Conservation (phyloP, 2,329 filamentous ascomycete species). For the Fusarium ramigenum region DNA sequence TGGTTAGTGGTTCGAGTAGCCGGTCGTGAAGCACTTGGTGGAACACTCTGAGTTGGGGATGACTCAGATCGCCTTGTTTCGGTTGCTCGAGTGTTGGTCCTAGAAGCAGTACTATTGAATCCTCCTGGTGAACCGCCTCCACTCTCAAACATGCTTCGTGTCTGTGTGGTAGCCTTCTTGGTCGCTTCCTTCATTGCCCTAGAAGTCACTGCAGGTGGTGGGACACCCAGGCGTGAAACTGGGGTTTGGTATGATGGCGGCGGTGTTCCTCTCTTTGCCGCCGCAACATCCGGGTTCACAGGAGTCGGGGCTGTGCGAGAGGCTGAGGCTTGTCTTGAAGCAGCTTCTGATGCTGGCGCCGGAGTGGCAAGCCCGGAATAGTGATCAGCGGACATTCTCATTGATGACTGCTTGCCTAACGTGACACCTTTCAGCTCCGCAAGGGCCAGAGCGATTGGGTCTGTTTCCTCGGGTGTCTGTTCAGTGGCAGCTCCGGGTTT, state of each 20-base stretch:
- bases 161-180: slow-evolving; percentile 86
- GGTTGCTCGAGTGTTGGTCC: slow-evolving; percentile 30
- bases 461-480: slow-evolving; percentile 68
- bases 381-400: slow-evolving; percentile 91
- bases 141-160: slow-evolving; percentile 77
- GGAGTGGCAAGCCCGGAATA: slow-evolving; percentile 95
- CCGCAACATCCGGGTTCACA: slow-evolving; percentile 55
- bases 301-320: slow-evolving; percentile 67
- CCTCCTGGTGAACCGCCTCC: slow-evolving; percentile 46
- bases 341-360: slow-evolving; percentile 60
- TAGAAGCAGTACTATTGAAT: slow-evolving; percentile 43
- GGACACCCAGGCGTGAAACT: slow-evolving; percentile 83
- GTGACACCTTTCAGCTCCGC: slow-evolving; percentile 89
- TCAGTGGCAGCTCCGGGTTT: slow-evolving; percentile 41
- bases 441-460: slow-evolving; percentile 91
- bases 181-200: slow-evolving; percentile 96
- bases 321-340: slow-evolving; percentile 33
- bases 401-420: slow-evolving; percentile 78
- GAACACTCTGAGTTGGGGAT: slow-evolving; percentile 23
- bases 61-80: slow-evolving; percentile 32
- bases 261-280: slow-evolving; percentile 76
- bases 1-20: slow-evolving; percentile 22
- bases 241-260: slow-evolving; percentile 80
- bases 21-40: slow-evolving; percentile 25
- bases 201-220: slow-evolving; percentile 90